Percentiles rank a stretch among this genome's conserved stretches.
Conservation (phyloP, 2,329 filamentous ascomycete genomes). For the Fusarium concolor region DNA sequence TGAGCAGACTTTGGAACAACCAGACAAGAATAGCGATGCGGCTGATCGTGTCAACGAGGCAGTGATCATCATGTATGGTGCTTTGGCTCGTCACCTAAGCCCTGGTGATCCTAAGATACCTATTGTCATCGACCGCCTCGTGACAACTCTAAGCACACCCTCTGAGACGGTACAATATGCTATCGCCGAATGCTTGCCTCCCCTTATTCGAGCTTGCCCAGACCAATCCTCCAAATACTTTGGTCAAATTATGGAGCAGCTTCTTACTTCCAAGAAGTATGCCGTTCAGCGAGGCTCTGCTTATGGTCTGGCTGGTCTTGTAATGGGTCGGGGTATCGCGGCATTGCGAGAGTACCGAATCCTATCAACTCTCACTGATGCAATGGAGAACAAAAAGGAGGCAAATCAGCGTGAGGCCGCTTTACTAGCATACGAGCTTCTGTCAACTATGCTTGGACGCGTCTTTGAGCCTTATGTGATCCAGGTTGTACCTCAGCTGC, state of each 20-base stretch:
- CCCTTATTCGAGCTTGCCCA: conserved; percentile 83
- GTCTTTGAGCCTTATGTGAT: conserved; percentile 98
- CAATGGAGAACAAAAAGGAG: conserved; percentile 96
- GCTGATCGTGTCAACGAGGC: conserved; percentile 95
- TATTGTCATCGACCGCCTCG: conserved; percentile 85
- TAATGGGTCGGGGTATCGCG: conserved; percentile 86
- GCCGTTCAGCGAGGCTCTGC: conserved; percentile 92
- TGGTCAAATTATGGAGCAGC: conserved; percentile 80
- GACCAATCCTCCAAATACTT: conserved; percentile 85
- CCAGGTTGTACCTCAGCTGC: conserved; percentile 90
- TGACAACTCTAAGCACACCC: conserved; percentile 90
- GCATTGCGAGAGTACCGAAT: conserved; percentile 87
- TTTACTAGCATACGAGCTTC: conserved; percentile 88
- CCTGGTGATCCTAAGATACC: conserved; percentile 88
- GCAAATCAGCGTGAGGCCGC: conserved; percentile 88
- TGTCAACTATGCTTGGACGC: conserved; percentile 86
- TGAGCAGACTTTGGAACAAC: conserved; percentile 85
- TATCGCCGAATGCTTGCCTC: conserved; percentile 92
- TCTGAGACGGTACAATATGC: conserved; percentile 98
- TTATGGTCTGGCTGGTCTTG: conserved; percentile 91
- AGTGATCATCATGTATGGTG: conserved; percentile 96
- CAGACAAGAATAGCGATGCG: conserved; percentile 82
- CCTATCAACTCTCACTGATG: conserved; percentile 81
- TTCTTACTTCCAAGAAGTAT: conserved; percentile 91
- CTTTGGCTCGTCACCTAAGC: conserved; percentile 87